These are phyloP conservation scores for Kalmanozyma brasiliensis DNA, from an alignment of 1,284 basidiomycete genomes.

Conservation along the genomic window DNA sequence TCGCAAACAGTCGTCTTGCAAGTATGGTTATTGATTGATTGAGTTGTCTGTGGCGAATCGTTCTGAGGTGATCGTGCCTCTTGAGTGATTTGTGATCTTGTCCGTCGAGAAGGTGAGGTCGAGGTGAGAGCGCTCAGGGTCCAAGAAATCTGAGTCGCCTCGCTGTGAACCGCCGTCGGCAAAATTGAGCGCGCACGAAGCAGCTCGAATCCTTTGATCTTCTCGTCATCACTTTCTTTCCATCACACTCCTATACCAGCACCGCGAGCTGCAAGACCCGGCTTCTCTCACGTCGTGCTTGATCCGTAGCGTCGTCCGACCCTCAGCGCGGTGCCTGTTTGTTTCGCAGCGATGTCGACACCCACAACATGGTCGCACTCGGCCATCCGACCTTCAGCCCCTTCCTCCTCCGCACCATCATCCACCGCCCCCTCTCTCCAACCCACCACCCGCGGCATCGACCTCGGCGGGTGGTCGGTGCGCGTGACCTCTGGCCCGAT, in stretches of 20 bases:
- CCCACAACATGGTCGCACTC: conserved; percentile 31
- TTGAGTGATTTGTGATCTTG: neutral
- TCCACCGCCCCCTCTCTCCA: conserved; percentile 23
- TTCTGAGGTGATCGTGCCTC: too few relatives aligned
- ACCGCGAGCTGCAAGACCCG: too few relatives aligned
- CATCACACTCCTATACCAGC: neutral
- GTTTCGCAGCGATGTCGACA: conserved; percentile 11
- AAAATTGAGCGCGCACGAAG: conserved; percentile 20
- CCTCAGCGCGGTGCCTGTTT: too few relatives aligned
- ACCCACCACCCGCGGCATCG: conserved; percentile 53
- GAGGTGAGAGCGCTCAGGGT: conserved; percentile 8
- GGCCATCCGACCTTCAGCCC: conserved; percentile 5
- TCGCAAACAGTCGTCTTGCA: too few relatives aligned
- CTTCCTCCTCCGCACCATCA: conserved; percentile 9
- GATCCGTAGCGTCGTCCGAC: too few relatives aligned
- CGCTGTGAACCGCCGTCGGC: too few relatives aligned
- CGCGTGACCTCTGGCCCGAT: conserved; percentile 58
- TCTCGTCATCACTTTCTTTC: neutral
- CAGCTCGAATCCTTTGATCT: conserved; percentile 3
- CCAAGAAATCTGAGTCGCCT: too few relatives aligned
- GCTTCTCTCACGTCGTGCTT: too few relatives aligned
- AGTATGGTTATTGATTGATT: neutral
- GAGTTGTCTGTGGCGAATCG: too few relatives aligned
- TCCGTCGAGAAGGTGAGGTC: neutral
- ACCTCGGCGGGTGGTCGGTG: conserved; percentile 60